A percentile compares a stretch with the other conserved stretches of the same genome.
Evolutionary conservation across 495 filamentous ascomycete genomes (phyloP).

Genomic region (Neurospora sp.): DNA sequence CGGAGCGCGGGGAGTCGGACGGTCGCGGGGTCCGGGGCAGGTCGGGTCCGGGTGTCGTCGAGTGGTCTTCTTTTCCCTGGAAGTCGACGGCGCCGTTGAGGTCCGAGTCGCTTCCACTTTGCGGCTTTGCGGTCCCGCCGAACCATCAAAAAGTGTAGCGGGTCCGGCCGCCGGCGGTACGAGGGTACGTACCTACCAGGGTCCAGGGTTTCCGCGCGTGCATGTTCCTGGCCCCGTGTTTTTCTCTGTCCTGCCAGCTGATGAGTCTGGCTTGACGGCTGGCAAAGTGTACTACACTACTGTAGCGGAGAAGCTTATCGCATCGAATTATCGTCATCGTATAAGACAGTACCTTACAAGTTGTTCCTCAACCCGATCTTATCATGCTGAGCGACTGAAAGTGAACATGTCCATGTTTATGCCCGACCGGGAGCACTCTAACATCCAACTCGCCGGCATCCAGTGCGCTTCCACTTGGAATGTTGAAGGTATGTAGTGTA

Average conservation of each 20-base stretch:
- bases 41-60: background rate
- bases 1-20: background rate
- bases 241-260: background rate
- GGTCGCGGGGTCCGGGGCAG: background rate
- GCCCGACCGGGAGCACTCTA: background rate
- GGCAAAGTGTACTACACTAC: background rate
- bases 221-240: background rate
- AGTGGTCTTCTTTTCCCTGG: background rate
- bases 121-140: background rate
- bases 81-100: background rate
- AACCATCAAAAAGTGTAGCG: background rate
- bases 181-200: background rate
- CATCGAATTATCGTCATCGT: background rate
- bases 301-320: background rate
- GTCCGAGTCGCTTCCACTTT: background rate
- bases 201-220: background rate
- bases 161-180: background rate
- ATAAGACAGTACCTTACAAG: background rate
- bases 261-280: background rate
- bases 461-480: background rate
- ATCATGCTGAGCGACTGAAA: conserved; percentile 6
- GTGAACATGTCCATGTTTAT: background rate
- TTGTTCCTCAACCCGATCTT: background rate
- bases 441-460: background rate
- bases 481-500: background rate